Base-by-base conservation (phyloP, 2,329 filamentous ascomycete species). In the Penicillium hordei region DNA sequence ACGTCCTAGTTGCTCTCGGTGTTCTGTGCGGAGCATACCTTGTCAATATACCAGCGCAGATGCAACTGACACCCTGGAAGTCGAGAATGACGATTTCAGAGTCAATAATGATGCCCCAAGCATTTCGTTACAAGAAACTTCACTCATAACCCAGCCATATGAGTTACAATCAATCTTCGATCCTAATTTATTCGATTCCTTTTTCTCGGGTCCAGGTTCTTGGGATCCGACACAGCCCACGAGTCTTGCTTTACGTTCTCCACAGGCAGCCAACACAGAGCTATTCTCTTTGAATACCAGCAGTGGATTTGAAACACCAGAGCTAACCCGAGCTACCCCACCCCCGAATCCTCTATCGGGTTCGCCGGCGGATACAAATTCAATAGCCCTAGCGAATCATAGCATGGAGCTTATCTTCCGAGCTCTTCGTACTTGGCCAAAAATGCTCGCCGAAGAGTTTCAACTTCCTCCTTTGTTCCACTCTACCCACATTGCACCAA, bases 401-500 rank as follows among this genome's bases (percentile, higher is more conserved):
- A 74, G 69, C 44, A 73, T 74, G 69, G 61, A 72, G 53, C 67
- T 68, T 0, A 57, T 77, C 7, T 66, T 76, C 17, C 67, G 74
- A 46, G 65, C 72, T 5, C 64, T 76, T 48, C 70, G 72, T 17
- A 71, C 74, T 1, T 77, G 71, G 70, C 75, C 75, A n/a, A 62
- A 68, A 15, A 76, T 75, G 67, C 61, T 78, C 12, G 73, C 73
- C 13, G 72, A 75, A 56, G 71, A 68, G 5, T 67, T 74, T 36
- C 72, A 75, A 50, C 55, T 71, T 13, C 75, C 75, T 10, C 75
- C 75, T 27, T 66, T 76, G 23, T 67, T 77, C 5, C 75, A 77
- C 58, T 63, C 65, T 31, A 63, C 58, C 12, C 62, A 70, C 40
- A 61, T 65, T 19, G 46, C 56, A 21, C 63, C 53, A 21, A 29